Percentiles rank a stretch among this genome's conserved stretches.
phyloP scores from a whole-genome alignment of 345 rosid species.

The Hevea brasiliensis region DNA sequence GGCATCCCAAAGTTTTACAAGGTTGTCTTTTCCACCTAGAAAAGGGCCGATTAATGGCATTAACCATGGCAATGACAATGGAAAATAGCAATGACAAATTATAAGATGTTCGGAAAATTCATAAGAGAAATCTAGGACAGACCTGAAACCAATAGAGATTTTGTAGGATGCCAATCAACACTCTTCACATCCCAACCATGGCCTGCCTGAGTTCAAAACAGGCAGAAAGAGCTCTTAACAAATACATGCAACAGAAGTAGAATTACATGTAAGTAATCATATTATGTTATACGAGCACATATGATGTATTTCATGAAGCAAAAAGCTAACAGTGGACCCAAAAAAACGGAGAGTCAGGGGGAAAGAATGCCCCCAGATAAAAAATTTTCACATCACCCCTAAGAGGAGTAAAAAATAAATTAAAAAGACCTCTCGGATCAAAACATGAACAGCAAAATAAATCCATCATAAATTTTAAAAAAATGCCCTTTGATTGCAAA shows the following conservation, averaged over 20 bases:
- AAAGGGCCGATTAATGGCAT: constrained; percentile 16
- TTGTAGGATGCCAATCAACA: constrained; percentile 99
- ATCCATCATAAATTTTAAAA: too few relatives aligned
- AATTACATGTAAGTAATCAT: neutral
- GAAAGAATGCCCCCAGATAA: neutral
- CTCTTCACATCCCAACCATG: constrained; percentile 99
- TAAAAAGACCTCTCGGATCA: neutral
- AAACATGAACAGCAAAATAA: neutral
- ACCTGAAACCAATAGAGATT: constrained; percentile 94
- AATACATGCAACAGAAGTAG: too few relatives aligned
- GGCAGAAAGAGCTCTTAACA: too few relatives aligned
- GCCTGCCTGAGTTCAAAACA: constrained; percentile 97
- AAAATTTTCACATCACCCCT: neutral
- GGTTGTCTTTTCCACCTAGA: constrained; percentile 94
- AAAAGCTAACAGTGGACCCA: neutral
- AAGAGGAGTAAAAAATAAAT: neutral
- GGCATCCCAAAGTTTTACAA: constrained; percentile 99
- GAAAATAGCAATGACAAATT: too few relatives aligned
- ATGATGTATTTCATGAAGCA: neutral
- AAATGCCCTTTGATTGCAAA: too few relatives aligned
- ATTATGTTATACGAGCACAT: neutral
- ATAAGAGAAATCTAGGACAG: constrained; percentile 16
- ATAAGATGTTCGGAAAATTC: constrained; percentile 2
- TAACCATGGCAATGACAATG: neutral
- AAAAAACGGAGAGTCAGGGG: neutral